Conservation (phyloP, 768 basidiomycete species). For the Auriscalpium vulgare region DNA sequence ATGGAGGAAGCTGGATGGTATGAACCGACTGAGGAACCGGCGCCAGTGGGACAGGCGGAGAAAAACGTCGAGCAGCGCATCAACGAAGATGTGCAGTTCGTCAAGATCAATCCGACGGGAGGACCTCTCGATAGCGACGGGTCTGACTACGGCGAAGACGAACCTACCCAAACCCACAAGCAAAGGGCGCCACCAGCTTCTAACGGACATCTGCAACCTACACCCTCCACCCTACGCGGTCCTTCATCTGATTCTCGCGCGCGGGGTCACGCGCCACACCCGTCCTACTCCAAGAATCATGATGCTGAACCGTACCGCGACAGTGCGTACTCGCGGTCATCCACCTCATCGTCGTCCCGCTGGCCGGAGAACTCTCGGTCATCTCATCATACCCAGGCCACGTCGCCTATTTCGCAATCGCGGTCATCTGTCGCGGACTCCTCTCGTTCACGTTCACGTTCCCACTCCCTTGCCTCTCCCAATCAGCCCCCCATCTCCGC, state of each 20-base stretch:
- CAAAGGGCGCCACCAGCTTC: constrained; percentile 4
- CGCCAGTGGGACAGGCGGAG: constrained; percentile 22
- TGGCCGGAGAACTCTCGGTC: constrained; percentile 4
- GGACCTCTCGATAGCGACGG: constrained; percentile 48
- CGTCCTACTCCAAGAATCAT: neutral
- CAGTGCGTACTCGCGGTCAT: constrained; percentile 24
- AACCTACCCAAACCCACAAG: neutral
- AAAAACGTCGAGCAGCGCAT: constrained; percentile 29
- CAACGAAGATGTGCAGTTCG: constrained; percentile 18
- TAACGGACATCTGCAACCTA: constrained; percentile 17
- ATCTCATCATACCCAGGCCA: constrained; percentile 2
- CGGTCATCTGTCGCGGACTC: constrained; percentile 36
- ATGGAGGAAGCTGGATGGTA: constrained; percentile 41
- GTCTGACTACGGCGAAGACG: constrained; percentile 41
- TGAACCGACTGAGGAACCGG: constrained; percentile 15
- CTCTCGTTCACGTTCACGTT: constrained; percentile 38
- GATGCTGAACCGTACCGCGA: constrained; percentile 15
- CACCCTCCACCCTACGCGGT: constrained; percentile 6
- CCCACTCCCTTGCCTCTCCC: constrained; percentile 44
- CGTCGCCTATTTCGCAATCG: constrained; percentile 3
- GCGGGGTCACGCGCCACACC: constrained; percentile 2
- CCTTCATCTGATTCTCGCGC: neutral
- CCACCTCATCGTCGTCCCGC: constrained; percentile 17
- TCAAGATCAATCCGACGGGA: constrained; percentile 37
- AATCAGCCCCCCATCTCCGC: constrained; percentile 72